These are phyloP conservation scores for Fusarium euwallaceae DNA, from an alignment of 2,329 filamentous ascomycete genomes.

Conservation along the genomic window DNA sequence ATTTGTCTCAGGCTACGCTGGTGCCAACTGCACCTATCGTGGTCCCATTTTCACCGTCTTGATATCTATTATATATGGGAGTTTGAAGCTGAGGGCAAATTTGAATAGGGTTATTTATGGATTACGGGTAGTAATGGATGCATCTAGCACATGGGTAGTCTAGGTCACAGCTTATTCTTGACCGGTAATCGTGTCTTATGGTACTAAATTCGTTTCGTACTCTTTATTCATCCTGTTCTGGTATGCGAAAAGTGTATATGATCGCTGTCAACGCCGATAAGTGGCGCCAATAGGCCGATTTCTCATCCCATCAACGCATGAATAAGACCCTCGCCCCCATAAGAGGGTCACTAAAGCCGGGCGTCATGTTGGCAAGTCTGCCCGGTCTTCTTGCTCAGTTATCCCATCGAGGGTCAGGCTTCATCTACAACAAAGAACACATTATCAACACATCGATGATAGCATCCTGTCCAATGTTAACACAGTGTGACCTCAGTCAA, in stretches of 20 bases:
- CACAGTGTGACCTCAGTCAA: no score
- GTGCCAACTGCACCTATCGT: conserved; percentile 1
- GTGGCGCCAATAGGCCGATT: no score
- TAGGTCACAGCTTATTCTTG: not conserved
- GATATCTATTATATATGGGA: not conserved
- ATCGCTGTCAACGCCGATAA: no score
- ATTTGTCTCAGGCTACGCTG: conserved; percentile 13
- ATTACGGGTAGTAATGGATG: not conserved
- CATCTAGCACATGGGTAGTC: not conserved
- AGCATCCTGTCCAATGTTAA: no score
- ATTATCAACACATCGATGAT: no score
- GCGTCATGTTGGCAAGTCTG: no score
- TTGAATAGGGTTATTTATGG: not conserved
- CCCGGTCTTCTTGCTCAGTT: no score
- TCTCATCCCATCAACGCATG: no score
- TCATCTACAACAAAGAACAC: no score
- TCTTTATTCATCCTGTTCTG: not conserved
- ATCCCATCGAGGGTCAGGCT: no score
- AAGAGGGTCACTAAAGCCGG: no score
- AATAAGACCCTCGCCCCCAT: no score
- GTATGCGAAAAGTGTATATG: not conserved
- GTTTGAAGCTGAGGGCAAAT: not conserved
- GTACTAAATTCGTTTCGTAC: not conserved
- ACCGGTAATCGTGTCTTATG: not conserved
- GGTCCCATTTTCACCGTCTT: not conserved